phyloP scores from a whole-genome alignment of 1,284 basidiomycete genomes.

The Malassezia dermatis region DNA sequence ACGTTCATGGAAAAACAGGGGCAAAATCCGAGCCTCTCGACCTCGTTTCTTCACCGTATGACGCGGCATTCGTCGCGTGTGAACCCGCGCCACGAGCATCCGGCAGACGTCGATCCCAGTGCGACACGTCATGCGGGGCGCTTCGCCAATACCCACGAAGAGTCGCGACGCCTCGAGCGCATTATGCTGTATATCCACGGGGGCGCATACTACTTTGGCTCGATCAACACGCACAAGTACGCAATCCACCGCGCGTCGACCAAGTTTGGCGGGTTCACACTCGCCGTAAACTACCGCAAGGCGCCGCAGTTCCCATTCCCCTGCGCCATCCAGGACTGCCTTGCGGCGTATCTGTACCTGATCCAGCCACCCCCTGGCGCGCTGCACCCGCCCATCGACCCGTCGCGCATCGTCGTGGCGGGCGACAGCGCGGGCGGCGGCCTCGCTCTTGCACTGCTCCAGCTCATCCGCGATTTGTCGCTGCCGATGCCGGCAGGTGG shows the following conservation, averaged over 20 bases:
- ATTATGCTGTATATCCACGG: conserved; percentile 45
- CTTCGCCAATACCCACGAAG: conserved; percentile 22
- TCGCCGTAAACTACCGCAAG: conserved; percentile 48
- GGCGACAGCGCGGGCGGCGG: conserved; percentile 95
- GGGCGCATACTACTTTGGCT: conserved; percentile 52
- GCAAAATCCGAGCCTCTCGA: conserved; percentile 6
- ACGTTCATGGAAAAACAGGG: conserved; percentile 24
- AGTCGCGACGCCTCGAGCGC: conserved; percentile 34
- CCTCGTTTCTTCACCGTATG: conserved; percentile 16
- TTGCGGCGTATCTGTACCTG: conserved; percentile 70
- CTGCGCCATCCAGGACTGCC: conserved; percentile 75
- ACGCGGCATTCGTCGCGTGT: conserved; percentile 23
- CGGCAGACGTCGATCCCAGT: neutral
- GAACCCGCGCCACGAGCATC: conserved; percentile 48
- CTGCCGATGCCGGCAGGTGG: conserved; percentile 64
- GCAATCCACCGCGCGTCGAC: conserved; percentile 49
- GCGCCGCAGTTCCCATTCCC: conserved; percentile 63
- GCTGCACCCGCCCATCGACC: conserved; percentile 59
- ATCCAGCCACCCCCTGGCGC: conserved; percentile 62
- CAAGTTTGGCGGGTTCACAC: conserved; percentile 49
- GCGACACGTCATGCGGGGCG: neutral
- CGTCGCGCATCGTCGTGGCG: conserved; percentile 65
- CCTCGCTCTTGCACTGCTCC: conserved; percentile 69
- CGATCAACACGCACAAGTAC: conserved; percentile 52
- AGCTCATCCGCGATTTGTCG: conserved; percentile 77